These are phyloP conservation scores for Candida vartiovaarae DNA, from an alignment of 805 yeast species.

Conservation along the genomic window DNA sequence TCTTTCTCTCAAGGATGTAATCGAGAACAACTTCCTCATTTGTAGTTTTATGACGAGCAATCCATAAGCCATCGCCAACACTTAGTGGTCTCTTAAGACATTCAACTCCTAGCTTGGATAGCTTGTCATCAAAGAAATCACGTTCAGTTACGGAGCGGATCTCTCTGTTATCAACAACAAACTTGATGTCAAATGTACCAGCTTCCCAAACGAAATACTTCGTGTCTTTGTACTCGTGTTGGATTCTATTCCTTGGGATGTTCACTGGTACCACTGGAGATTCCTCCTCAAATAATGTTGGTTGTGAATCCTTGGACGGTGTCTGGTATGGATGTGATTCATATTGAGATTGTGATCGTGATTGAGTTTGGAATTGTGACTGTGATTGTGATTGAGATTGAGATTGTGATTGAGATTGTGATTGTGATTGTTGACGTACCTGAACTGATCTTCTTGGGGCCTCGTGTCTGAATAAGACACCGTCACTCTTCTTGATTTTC, in stretches of 20 bases:
- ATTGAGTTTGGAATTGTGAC: neutral
- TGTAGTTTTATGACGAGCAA: slow-evolving; percentile 59
- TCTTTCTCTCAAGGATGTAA: slow-evolving; percentile 82
- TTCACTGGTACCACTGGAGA: neutral
- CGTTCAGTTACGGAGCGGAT: slow-evolving; percentile 62
- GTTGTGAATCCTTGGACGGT: too few species aligned
- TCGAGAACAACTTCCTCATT: slow-evolving; percentile 64
- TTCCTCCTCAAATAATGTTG: neutral
- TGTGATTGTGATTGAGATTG: neutral
- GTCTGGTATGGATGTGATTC: too few species aligned
- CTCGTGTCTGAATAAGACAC: slow-evolving; percentile 24
- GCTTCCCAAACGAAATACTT: slow-evolving; percentile 48
- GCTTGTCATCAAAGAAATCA: slow-evolving; percentile 55
- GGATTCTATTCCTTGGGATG: slow-evolving; percentile 4
- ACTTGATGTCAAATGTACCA: slow-evolving; percentile 49
- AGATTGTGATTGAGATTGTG: neutral
- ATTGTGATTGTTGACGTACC: neutral
- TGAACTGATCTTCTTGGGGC: slow-evolving; percentile 12
- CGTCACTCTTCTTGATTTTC: slow-evolving; percentile 42
- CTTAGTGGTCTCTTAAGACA: slow-evolving; percentile 53
- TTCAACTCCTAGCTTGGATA: slow-evolving; percentile 41
- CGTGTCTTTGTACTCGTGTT: slow-evolving; percentile 1
- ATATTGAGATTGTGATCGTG: neutral
- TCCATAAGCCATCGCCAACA: slow-evolving; percentile 88
- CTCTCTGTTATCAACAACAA: slow-evolving; percentile 79